A percentile compares a stretch with the other conserved stretches of the same genome.
Conservation (phyloP, 805 yeast genomes). For the Starmerella kuoi region DNA sequence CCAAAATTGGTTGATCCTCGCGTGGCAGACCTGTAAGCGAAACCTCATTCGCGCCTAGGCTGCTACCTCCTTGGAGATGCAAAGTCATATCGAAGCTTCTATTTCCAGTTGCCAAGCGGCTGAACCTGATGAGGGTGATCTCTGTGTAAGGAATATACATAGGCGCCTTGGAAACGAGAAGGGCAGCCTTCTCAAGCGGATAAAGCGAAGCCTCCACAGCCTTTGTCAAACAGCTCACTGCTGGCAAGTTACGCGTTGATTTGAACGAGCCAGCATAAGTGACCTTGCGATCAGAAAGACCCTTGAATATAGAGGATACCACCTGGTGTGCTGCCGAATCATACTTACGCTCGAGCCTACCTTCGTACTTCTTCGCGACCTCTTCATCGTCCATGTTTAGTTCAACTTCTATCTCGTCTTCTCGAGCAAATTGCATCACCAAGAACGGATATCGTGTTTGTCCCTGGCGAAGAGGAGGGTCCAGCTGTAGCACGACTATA, state of each 20-base stretch:
- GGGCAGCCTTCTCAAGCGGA: slow-evolving; percentile 81
- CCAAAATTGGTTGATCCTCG: slow-evolving; percentile 76
- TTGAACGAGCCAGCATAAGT: slow-evolving; percentile 73
- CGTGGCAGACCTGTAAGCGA: slow-evolving; percentile 79
- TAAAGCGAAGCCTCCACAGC: slow-evolving; percentile 91
- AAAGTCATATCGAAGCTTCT: slow-evolving; percentile 90
- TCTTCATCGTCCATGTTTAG: slow-evolving; percentile 75
- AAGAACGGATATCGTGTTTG: slow-evolving; percentile 92
- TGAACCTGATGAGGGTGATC: slow-evolving; percentile 61
- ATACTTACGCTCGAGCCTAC: slow-evolving; percentile 50
- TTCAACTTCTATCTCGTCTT: slow-evolving; percentile 85
- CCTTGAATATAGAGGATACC: slow-evolving; percentile 75
- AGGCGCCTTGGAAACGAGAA: slow-evolving; percentile 90
- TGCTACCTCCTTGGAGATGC: slow-evolving; percentile 42
- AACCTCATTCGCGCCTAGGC: slow-evolving; percentile 42
- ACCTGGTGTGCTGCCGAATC: slow-evolving; percentile 81
- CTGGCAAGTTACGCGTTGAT: slow-evolving; percentile 68
- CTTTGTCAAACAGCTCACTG: slow-evolving; percentile 81
- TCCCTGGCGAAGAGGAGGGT: slow-evolving; percentile 96
- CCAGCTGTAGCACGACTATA: slow-evolving; percentile 75
- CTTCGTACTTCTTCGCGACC: slow-evolving; percentile 60
- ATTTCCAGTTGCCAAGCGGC: slow-evolving; percentile 61
- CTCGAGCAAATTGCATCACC: slow-evolving; percentile 76
- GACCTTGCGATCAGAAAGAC: slow-evolving; percentile 76
- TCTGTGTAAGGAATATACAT: slow-evolving; percentile 81